Evolutionary conservation across 345 rosid species (phyloP), one percentile per base, ranked within the genome.

Genomic region (Syzygium aqueum): DNA sequence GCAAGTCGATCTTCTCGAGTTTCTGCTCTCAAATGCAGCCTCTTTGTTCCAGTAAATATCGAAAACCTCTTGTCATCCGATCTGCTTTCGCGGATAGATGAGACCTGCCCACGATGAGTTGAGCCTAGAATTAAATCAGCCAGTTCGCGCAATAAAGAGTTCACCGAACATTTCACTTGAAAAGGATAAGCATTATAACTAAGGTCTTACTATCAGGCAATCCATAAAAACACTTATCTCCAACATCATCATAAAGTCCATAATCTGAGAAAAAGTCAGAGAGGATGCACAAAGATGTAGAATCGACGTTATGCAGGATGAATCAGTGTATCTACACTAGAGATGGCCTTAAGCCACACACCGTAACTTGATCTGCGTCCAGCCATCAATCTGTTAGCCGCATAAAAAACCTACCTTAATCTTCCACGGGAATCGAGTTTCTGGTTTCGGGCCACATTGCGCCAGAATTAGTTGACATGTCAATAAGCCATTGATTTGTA

Each of bases 1-100:
- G 94, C 90, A 27, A 89, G 84, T 30, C 96, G 90, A 89, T 97
- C 98, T n/a, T 97, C 99, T 46, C 92, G 90, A 25, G 94, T 92
- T 87, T 97, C 99, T 5, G 99, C 98, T 21, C 98, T 91, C 88
- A 97, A 88, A 86, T 97, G 99, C 53, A 97, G 93, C 91, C 96
- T 93, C 91, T 96, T 97, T 9, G 99, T 95, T 11, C 99, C 99
- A 1, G 99, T 96, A 82, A 92, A 95, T 53, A 97, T 96, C 1
- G 99, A 97, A 89, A 97, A 97, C 80, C 97, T 95, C 95, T 93
- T 96, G 84, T 97, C 99, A 89, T 97, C 99, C 30, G 99, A 95
- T 90, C 92, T 94, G 88, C 98, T 96, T 88, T 94, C 98, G 3
- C 96, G 92, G 86, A 96, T 95, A 33, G 99, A 94, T 10, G 94